Conservation (phyloP, 768 basidiomycete genomes). For the Hysterangium stoloniferum region DNA sequence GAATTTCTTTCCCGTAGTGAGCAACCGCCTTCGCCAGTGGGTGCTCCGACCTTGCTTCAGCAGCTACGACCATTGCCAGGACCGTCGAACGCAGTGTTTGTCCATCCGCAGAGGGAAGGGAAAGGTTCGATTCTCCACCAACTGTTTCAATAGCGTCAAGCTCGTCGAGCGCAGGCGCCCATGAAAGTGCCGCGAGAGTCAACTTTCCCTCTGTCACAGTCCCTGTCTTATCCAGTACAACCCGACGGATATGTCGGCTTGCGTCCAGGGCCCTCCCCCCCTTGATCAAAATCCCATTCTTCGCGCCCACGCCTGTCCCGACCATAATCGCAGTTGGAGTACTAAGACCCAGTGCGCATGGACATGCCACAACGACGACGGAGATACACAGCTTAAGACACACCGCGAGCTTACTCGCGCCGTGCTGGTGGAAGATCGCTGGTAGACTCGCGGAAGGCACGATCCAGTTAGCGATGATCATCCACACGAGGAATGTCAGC, state of each 20-base stretch:
- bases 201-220: slow-evolving; percentile 96
- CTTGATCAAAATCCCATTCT: slow-evolving; percentile 97
- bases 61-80: slow-evolving; percentile 74
- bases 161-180: slow-evolving; percentile 45
- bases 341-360: slow-evolving; percentile 91
- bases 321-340: slow-evolving; percentile 99
- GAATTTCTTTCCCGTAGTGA: slow-evolving; percentile 60
- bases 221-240: slow-evolving; percentile 95
- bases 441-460: slow-evolving; percentile 58
- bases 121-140: not conserved
- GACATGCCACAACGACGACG: slow-evolving; percentile 96
- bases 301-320: slow-evolving; percentile 92
- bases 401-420: slow-evolving; percentile 78
- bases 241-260: slow-evolving; percentile 68
- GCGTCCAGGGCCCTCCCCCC: slow-evolving; percentile 93
- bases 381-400: slow-evolving; percentile 97
- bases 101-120: slow-evolving; percentile 44
- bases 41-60: slow-evolving; percentile 91
- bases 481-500: slow-evolving; percentile 80
- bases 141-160: slow-evolving; percentile 15
- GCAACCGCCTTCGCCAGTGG: slow-evolving; percentile 94
- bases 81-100: slow-evolving; percentile 50
- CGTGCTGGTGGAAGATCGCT: slow-evolving; percentile 75
- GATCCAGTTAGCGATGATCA: slow-evolving; percentile 53
- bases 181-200: slow-evolving; percentile 65